phyloP scores from a whole-genome alignment of 352 stramenopile genomes.

The Albugo candida region DNA sequence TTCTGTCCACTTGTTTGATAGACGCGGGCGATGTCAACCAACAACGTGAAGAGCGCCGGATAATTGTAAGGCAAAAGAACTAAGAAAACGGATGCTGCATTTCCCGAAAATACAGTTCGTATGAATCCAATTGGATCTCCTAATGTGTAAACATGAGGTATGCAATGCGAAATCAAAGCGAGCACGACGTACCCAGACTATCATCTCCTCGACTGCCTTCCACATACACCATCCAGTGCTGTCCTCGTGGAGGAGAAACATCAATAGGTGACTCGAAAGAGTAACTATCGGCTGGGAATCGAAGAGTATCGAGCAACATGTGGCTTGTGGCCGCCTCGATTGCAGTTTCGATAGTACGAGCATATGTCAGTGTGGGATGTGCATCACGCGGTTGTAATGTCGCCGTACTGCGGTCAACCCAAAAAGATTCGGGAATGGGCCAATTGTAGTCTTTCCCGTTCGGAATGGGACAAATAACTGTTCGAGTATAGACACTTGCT shows the following conservation, averaged over 20 bases:
- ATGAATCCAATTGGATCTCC: conserved; percentile 71
- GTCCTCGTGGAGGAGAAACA: conserved; percentile 36
- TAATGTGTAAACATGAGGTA: conserved; percentile 1
- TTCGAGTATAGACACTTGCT: conserved; percentile 36
- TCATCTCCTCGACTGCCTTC: conserved; percentile 64
- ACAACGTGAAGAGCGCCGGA: conserved; percentile 51
- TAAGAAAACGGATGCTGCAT: conserved; percentile 19
- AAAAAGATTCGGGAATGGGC: conserved; percentile 69
- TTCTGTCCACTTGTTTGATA: conserved; percentile 65
- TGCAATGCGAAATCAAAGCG: neutral
- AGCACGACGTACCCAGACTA: conserved; percentile 22
- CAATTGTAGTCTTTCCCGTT: conserved; percentile 67
- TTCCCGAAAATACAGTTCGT: conserved; percentile 16
- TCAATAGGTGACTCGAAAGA: conserved; percentile 33
- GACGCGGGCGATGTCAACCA: conserved; percentile 64
- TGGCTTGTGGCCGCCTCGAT: conserved; percentile 71
- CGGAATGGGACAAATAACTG: conserved; percentile 48
- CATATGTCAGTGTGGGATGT: conserved; percentile 52
- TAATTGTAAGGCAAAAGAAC: conserved; percentile 81
- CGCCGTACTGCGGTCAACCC: conserved; percentile 61
- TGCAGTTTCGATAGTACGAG: conserved; percentile 43
- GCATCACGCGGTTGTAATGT: conserved; percentile 54
- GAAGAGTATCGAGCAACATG: conserved; percentile 76
- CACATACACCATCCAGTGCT: conserved; percentile 72
- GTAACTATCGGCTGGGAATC: conserved; percentile 70